These are phyloP conservation scores for Alternaria metachromatica DNA, from an alignment of 2,329 filamentous ascomycete genomes.

Conservation along the genomic window DNA sequence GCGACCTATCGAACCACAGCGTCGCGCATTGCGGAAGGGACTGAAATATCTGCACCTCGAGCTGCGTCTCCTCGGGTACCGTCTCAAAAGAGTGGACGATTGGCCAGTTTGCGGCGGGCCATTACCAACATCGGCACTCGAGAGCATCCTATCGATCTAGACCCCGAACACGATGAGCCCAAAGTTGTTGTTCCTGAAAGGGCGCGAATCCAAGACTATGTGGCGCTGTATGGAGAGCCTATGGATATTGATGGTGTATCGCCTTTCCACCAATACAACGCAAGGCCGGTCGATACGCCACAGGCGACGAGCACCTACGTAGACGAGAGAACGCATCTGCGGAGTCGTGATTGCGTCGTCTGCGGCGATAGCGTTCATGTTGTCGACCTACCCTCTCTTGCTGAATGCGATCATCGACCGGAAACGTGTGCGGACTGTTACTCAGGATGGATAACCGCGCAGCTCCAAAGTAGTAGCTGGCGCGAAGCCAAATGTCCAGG, in stretches of 20 bases:
- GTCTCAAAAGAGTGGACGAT: not conserved
- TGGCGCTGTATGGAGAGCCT: not conserved
- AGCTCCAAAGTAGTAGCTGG: conserved; percentile 51
- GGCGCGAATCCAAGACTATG: not conserved
- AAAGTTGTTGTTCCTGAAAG: not conserved
- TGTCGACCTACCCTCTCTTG: conserved; percentile 28
- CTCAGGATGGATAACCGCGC: conserved; percentile 47
- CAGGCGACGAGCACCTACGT: conserved; percentile 7
- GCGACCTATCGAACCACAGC: not conserved
- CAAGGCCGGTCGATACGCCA: not conserved
- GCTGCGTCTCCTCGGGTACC: not conserved
- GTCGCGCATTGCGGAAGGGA: not conserved
- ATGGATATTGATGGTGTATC: conserved; percentile 1
- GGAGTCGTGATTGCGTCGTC: conserved; percentile 27
- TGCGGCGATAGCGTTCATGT: conserved; percentile 24
- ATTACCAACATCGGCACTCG: conserved; percentile 5
- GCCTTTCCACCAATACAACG: not conserved
- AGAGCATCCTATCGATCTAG: conserved; percentile 14
- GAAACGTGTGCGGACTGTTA: conserved; percentile 49
- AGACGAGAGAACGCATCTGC: not conserved
- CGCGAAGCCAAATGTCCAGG: conserved; percentile 59
- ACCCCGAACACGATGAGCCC: conserved; percentile 7
- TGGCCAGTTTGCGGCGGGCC: not conserved
- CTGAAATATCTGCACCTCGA: not conserved
- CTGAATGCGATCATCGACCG: conserved; percentile 43